Percentiles rank a stretch among this genome's conserved stretches.
phyloP scores from a whole-genome alignment of 2,329 filamentous ascomycete genomes.

The Arthrinium puccinioides region DNA sequence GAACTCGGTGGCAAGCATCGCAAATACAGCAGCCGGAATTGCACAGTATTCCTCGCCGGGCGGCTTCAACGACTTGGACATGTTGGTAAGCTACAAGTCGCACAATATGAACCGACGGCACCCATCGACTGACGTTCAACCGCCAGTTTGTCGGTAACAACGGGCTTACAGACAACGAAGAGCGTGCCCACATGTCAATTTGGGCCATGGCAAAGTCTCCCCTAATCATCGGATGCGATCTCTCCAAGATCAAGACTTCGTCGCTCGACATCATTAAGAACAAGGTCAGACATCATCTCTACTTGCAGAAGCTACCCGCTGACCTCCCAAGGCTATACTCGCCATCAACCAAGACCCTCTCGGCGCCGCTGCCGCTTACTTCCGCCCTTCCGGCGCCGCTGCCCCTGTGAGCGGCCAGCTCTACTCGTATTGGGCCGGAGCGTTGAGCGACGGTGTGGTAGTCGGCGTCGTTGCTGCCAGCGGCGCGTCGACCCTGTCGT shows the following conservation, averaged over 20 bases:
- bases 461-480: constrained; percentile 30
- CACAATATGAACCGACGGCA: too few relatives aligned
- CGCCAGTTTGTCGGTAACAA: constrained; percentile 5
- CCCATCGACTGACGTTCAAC: neutral
- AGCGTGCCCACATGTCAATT: constrained; percentile 5
- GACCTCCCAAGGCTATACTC: constrained; percentile 3
- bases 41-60: constrained; percentile 1
- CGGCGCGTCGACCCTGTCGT: constrained; percentile 31
- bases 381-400: constrained; percentile 15
- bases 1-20: constrained; percentile 19
- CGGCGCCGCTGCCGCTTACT: constrained; percentile 3
- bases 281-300: constrained; percentile 1
- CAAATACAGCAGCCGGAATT: constrained; percentile 13
- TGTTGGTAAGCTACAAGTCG: constrained; percentile 1
- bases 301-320: neutral
- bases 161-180: constrained; percentile 6
- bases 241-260: constrained; percentile 5
- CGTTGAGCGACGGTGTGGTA: constrained; percentile 24
- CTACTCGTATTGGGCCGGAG: constrained; percentile 34
- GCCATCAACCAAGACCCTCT: constrained; percentile 7
- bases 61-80: constrained; percentile 7
- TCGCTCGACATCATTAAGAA: constrained; percentile 5
- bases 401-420: constrained; percentile 32
- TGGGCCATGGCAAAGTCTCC: constrained; percentile 7
- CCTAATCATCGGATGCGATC: constrained; percentile 4